Conservation (phyloP, 495 filamentous ascomycete species). For the Tuber calosporum region DNA sequence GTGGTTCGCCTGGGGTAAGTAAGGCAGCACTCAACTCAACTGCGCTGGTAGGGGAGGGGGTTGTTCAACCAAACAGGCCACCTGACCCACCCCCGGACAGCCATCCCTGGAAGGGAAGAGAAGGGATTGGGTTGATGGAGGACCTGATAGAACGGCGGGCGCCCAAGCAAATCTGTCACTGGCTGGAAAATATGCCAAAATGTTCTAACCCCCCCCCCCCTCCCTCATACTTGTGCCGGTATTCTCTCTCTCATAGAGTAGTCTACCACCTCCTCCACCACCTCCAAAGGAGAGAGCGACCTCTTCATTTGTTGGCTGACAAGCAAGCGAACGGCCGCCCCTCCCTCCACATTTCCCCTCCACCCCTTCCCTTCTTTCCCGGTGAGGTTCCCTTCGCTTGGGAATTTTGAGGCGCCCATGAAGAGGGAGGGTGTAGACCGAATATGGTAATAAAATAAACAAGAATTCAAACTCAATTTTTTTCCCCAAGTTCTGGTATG, state of each 20-base stretch:
- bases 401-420: conserved; percentile 20
- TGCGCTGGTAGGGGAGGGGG: background rate
- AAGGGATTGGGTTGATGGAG: background rate
- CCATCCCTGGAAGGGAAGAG: background rate
- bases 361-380: background rate
- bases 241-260: conserved; percentile 25
- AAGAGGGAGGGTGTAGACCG: conserved; percentile 17
- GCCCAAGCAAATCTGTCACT: background rate
- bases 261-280: conserved; percentile 23
- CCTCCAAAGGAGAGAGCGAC: conserved; percentile 17
- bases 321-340: conserved; percentile 12
- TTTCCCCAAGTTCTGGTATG: conserved; percentile 1
- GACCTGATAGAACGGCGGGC: conserved; percentile 1
- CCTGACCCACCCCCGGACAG: background rate
- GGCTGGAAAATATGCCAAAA: background rate
- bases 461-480: background rate
- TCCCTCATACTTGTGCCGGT: background rate
- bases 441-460: conserved; percentile 32
- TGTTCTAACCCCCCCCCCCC: background rate
- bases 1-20: conserved; percentile 4
- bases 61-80: background rate
- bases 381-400: conserved; percentile 34
- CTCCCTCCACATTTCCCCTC: conserved; percentile 23
- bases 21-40: background rate
- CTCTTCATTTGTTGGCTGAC: conserved; percentile 20